Conservation (phyloP, 139 green algal species). For the Spirogloea muscicola region DNA sequence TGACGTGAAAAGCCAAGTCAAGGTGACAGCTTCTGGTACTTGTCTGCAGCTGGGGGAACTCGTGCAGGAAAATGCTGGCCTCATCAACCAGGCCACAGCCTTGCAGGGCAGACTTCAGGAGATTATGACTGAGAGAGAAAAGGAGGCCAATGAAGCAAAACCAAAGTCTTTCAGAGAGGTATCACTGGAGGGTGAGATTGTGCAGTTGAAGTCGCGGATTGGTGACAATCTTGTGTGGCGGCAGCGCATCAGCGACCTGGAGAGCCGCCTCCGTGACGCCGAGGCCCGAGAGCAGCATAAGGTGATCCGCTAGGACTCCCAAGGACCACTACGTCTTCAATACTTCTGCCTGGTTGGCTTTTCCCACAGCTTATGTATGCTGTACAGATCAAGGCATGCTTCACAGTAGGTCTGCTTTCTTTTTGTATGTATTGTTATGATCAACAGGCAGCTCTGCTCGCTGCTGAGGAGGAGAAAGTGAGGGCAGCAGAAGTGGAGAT, state of each 20-base stretch:
- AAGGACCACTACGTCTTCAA: too few relatives aligned
- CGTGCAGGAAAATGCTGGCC: neutral
- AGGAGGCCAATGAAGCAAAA: neutral
- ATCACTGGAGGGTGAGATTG: neutral
- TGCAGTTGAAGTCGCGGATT: neutral
- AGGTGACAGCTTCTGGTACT: neutral
- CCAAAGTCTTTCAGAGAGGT: conserved; percentile 4
- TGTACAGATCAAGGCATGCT: too few relatives aligned
- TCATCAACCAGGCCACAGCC: neutral
- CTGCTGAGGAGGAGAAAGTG: too few relatives aligned
- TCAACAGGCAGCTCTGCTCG: too few relatives aligned
- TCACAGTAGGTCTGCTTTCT: too few relatives aligned
- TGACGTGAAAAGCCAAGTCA: neutral
- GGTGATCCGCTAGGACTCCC: too few relatives aligned
- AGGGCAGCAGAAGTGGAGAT: too few relatives aligned
- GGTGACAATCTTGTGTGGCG: neutral
- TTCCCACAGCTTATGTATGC: too few relatives aligned
- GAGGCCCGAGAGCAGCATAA: neutral
- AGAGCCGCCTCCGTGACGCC: neutral
- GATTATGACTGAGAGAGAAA: neutral
- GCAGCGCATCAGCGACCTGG: neutral
- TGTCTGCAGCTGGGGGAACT: neutral
- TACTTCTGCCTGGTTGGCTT: too few relatives aligned
- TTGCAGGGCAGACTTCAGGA: neutral
- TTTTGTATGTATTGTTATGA: too few relatives aligned